phyloP scores from a whole-genome alignment of 2,329 filamentous ascomycete species.

The Sporothrix globosa region DNA sequence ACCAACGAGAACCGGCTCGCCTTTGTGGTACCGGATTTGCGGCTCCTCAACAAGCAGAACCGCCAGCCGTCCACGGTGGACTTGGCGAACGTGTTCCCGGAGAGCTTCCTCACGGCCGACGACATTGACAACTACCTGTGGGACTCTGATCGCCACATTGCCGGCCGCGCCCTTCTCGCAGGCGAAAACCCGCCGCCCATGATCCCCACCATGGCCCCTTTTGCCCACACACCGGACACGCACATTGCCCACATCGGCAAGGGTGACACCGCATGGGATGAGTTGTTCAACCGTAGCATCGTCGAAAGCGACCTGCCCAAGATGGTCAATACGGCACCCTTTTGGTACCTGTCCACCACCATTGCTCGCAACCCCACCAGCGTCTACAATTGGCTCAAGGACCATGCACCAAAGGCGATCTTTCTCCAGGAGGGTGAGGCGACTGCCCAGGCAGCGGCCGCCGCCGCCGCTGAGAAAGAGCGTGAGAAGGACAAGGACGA shows the following conservation, averaged over 20 bases:
- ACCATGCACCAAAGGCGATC: conserved; percentile 74
- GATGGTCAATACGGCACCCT: conserved; percentile 23
- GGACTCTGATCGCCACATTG: conserved; percentile 60
- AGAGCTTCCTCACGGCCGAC: conserved; percentile 68
- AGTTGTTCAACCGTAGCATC: conserved; percentile 44
- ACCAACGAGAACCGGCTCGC: conserved; percentile 42
- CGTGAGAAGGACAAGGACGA: conserved; percentile 44
- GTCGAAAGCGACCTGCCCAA: conserved; percentile 43
- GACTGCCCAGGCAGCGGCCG: conserved; percentile 35
- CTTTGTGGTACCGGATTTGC: conserved; percentile 28
- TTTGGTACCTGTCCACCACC: conserved; percentile 49
- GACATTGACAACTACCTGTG: conserved; percentile 76
- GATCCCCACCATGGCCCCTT: conserved; percentile 57
- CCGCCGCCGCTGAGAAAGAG: conserved; percentile 38
- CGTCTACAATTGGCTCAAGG: conserved; percentile 92
- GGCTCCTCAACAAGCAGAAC: conserved; percentile 51
- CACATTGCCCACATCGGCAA: conserved; percentile 33
- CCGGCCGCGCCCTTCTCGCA: conserved; percentile 48
- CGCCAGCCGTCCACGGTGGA: background rate
- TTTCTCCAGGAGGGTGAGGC: conserved; percentile 77
- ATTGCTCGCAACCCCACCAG: conserved; percentile 79
- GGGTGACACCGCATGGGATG: conserved; percentile 40
- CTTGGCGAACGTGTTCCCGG: conserved; percentile 50
- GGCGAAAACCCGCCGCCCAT: conserved; percentile 40
- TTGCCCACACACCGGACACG: conserved; percentile 44